Base-by-base conservation (phyloP, 345 rosid genomes). In the Cochlearia excelsa region DNA sequence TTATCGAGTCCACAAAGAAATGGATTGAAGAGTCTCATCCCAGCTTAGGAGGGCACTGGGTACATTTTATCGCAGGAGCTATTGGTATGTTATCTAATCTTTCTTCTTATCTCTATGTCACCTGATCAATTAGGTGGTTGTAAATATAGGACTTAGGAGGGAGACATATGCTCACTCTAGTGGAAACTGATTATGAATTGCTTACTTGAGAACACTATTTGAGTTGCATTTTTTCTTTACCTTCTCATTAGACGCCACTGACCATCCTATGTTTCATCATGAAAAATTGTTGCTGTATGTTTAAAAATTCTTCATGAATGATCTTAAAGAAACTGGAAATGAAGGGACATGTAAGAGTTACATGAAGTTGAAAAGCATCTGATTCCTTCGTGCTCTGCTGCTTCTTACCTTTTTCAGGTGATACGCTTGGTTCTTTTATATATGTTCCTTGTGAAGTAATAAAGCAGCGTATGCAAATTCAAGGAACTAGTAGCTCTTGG, bases 381-480 rank as follows among this genome's bases (percentile, higher is more conserved):
- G 42, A 72, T 41, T 46, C 40, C 28, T 59, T 62, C 45, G 35
- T 63, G 26, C 53, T 72, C 26, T 65, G 31, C 56, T 61, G 67
- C 68, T 59, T 67, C 55, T 31, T 66, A 66, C 61, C 70, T 30
- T 48, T 76, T 75, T 71, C 82, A 91, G 98, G 98, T 39, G 98
- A 91, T 74, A 85, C 98, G 16, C 85, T 91, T 65, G 98, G 96
- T 77, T 91, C 98, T 53, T 68, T 85, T 66, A 77, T 84, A 37
- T 91, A 88, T 76, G 98, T 91, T 61, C 98, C 98, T 28, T 91
- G 96, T 62, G 98, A 91, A 81, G 96, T 91, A 53, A 82, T 91
- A 74, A 91, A 91, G 84, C 98, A 85, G 68, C 89, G 96, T 49
- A 91, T 91, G 98, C 98, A 91, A 82, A 77, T 91, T 68, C 98